Evolutionary conservation across 208 protist species (phyloP).

Genomic region (Vickermania ingenoplastis): DNA sequence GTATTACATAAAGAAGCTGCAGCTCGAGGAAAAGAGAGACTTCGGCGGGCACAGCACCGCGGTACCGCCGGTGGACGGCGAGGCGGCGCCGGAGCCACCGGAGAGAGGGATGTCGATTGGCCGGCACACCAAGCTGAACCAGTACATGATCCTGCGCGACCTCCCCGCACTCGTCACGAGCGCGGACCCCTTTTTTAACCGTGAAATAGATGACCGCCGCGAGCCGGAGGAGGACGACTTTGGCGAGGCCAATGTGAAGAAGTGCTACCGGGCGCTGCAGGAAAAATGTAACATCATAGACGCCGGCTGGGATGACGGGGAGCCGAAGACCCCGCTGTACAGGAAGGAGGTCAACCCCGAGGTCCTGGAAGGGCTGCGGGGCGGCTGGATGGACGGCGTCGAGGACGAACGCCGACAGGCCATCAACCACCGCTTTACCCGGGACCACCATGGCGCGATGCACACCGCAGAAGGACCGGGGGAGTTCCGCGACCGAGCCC

Average conservation of each 20-base stretch:
- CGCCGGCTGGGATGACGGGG: neutral
- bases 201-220: neutral
- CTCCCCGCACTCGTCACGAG: constrained; percentile 50
- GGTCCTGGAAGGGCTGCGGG: neutral
- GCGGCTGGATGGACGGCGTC: neutral
- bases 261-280: neutral
- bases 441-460: neutral
- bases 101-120: constrained; percentile 45
- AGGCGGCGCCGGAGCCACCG: constrained; percentile 12
- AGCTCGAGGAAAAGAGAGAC: neutral
- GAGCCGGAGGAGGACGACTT: neutral
- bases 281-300: neutral
- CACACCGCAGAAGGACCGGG: neutral
- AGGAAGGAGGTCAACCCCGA: neutral
- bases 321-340: neutral
- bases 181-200: neutral
- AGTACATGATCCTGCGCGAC: constrained; percentile 18
- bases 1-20: constrained; percentile 42
- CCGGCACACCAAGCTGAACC: constrained; percentile 23
- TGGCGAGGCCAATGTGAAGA: neutral
- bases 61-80: neutral
- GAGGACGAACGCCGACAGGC: neutral
- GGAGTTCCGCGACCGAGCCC: neutral
- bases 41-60: constrained; percentile 1
- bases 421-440: neutral